Evolutionary conservation across 2,329 filamentous ascomycete genomes (phyloP).

Genomic region (Triangularia setosa): DNA sequence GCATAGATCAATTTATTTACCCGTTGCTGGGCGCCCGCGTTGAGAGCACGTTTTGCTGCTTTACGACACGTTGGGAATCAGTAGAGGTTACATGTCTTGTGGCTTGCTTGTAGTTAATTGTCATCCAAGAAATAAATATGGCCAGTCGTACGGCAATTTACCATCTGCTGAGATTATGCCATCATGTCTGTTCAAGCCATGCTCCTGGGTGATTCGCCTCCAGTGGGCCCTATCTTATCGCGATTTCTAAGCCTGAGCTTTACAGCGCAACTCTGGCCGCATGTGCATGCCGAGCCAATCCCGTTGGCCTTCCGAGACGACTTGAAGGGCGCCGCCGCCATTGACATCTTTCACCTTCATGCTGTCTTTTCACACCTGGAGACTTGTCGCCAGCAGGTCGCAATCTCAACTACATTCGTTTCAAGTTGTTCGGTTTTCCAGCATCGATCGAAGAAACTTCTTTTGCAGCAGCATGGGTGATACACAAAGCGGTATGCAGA

Average conservation of each 20-base stretch:
- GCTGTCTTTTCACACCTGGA: neutral
- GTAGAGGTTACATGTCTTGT: constrained; percentile 50
- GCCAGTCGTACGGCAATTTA: neutral
- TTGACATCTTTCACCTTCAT: neutral
- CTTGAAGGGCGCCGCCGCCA: neutral
- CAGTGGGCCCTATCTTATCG: neutral
- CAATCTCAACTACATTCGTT: neutral
- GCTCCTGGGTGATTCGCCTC: neutral
- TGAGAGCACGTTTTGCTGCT: constrained; percentile 53
- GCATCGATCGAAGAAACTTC: neutral
- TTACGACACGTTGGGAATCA: constrained; percentile 54
- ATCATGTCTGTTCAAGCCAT: neutral
- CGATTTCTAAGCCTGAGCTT: neutral
- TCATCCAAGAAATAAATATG: neutral
- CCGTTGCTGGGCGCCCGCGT: constrained; percentile 57
- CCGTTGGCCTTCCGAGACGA: neutral
- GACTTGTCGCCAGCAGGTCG: neutral
- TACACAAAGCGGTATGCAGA: constrained; percentile 14
- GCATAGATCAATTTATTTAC: constrained; percentile 47
- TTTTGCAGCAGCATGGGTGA: constrained; percentile 18
- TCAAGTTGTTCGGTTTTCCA: neutral
- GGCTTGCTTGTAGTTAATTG: neutral
- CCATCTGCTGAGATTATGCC: neutral
- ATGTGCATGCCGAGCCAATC: constrained; percentile 2
- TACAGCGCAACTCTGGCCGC: neutral